A percentile compares a stretch with the other conserved stretches of the same genome.
Conservation (phyloP, 352 stramenopile genomes). For the Globisporangium mamillatum region DNA sequence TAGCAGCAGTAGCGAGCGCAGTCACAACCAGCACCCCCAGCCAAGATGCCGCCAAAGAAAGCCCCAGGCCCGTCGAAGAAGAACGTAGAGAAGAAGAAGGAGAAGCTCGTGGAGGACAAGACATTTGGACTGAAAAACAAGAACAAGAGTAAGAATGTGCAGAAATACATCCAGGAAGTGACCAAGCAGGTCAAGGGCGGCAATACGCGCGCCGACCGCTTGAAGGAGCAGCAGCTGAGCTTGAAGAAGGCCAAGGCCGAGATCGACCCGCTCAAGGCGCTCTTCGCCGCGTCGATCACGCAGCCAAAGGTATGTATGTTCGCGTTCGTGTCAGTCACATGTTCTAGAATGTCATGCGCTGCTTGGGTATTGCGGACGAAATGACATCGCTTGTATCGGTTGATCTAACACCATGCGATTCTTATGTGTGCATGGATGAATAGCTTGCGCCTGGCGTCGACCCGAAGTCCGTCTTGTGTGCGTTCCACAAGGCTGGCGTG, state of each 20-base stretch:
- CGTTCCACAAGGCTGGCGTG: slow-evolving; percentile 87
- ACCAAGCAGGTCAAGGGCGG: slow-evolving; percentile 87
- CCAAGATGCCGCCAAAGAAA: slow-evolving; percentile 80
- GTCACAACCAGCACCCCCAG: not conserved
- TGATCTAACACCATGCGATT: not conserved
- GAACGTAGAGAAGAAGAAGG: slow-evolving; percentile 87
- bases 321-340: not conserved
- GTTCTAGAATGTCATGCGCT: slow-evolving; percentile 11
- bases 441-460: slow-evolving; percentile 85
- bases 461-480: slow-evolving; percentile 86
- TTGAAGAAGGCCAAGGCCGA: slow-evolving; percentile 71
- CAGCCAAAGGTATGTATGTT: slow-evolving; percentile 66
- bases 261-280: slow-evolving; percentile 78
- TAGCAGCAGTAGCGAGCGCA: not conserved
- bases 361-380: not conserved
- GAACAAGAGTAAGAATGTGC: slow-evolving; percentile 97
- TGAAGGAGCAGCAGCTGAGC: slow-evolving; percentile 73
- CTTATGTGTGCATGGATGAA: not conserved
- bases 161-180: slow-evolving; percentile 91
- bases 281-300: slow-evolving; percentile 85
- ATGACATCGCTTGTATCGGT: not conserved
- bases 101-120: slow-evolving; percentile 97
- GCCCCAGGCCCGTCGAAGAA: slow-evolving; percentile 76
- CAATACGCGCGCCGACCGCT: slow-evolving; percentile 71
- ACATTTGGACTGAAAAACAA: slow-evolving; percentile 99